phyloP scores from a whole-genome alignment of 2,329 filamentous ascomycete genomes.

The Tolypocladium ovalisporum region DNA sequence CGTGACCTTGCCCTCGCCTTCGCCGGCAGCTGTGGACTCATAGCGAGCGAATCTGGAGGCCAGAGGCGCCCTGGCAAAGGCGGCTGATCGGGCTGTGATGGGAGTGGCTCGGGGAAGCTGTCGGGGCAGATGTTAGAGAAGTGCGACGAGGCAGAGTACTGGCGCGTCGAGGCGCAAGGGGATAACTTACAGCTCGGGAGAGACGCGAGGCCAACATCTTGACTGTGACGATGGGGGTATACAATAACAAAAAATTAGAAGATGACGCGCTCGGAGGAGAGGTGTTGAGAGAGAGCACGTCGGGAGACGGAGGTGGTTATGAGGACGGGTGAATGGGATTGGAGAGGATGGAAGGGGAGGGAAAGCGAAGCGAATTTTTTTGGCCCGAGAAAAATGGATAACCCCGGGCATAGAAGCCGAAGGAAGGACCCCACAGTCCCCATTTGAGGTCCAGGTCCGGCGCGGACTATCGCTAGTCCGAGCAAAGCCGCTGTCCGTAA shows the following conservation, averaged over 20 bases:
- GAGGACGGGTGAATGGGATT: constrained; percentile 6
- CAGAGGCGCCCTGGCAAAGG: constrained; percentile 58
- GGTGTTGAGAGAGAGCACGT: constrained; percentile 14
- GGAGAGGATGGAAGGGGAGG: constrained; percentile 14
- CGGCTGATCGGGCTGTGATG: constrained; percentile 55
- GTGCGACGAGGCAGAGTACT: not conserved
- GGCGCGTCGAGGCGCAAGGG: not conserved
- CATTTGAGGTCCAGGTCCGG: not conserved
- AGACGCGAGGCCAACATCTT: constrained; percentile 65
- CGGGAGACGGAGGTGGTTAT: constrained; percentile 5
- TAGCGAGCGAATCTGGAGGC: constrained; percentile 66
- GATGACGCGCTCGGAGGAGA: constrained; percentile 22
- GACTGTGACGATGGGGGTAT: constrained; percentile 24
- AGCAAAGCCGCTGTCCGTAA: not conserved
- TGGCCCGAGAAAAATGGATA: constrained; percentile 20
- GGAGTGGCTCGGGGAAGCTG: constrained; percentile 71
- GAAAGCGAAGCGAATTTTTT: constrained; percentile 27
- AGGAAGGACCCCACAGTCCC: constrained; percentile 25
- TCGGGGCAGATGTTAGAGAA: constrained; percentile 9
- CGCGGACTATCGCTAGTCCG: constrained; percentile 17
- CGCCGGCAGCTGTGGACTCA: constrained; percentile 48
- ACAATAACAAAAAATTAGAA: constrained; percentile 21
- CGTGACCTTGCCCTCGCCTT: constrained; percentile 65
- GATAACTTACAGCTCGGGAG: constrained; percentile 59
- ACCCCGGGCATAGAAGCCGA: constrained; percentile 29